These are phyloP conservation scores for Flammula alnicola DNA, from an alignment of 1,284 basidiomycete genomes.

Conservation along the genomic window DNA sequence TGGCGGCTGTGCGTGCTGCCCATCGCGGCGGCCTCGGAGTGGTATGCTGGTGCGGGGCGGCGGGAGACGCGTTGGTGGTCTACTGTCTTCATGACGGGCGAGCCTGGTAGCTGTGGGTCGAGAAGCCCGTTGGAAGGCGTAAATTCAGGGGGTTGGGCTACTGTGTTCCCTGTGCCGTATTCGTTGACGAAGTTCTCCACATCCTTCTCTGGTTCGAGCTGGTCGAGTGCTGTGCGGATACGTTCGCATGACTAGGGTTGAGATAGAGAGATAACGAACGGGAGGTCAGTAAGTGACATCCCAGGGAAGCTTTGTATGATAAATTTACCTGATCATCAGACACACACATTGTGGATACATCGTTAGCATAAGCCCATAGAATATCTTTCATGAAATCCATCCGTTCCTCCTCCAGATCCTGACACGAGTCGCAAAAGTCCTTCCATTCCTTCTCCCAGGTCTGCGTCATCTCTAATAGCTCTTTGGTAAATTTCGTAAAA, in stretches of 20 bases:
- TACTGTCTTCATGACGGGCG: slow-evolving; percentile 26
- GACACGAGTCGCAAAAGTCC: slow-evolving; percentile 89
- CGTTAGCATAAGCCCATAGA: slow-evolving; percentile 96
- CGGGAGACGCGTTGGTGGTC: slow-evolving; percentile 30
- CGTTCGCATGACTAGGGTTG: slow-evolving; percentile 82
- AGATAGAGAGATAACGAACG: slow-evolving; percentile 6
- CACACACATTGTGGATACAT: slow-evolving; percentile 93
- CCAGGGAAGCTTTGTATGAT: slow-evolving; percentile 1
- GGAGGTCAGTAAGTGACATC: slow-evolving; percentile 6
- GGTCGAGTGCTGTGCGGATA: slow-evolving; percentile 80
- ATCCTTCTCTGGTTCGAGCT: slow-evolving; percentile 80
- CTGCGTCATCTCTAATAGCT: slow-evolving; percentile 75
- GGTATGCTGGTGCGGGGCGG: slow-evolving; percentile 26
- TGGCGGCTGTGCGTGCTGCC: slow-evolving; percentile 15
- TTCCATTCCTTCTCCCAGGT: slow-evolving; percentile 98
- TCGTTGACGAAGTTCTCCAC: slow-evolving; percentile 83
- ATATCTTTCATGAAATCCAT: slow-evolving; percentile 94
- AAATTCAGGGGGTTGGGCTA: slow-evolving; percentile 78
- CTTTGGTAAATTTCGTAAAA: slow-evolving; percentile 84
- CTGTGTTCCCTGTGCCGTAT: slow-evolving; percentile 82
- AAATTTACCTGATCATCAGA: slow-evolving; percentile 88
- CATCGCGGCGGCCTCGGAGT: slow-evolving; percentile 17
- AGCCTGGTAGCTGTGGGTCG: slow-evolving; percentile 45
- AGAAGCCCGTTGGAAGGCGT: slow-evolving; percentile 67
- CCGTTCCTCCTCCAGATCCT: slow-evolving; percentile 96